Percentiles rank a stretch among this genome's conserved stretches.
phyloP scores from a whole-genome alignment of 2,329 filamentous ascomycete species.

The Penicillium sp. region DNA sequence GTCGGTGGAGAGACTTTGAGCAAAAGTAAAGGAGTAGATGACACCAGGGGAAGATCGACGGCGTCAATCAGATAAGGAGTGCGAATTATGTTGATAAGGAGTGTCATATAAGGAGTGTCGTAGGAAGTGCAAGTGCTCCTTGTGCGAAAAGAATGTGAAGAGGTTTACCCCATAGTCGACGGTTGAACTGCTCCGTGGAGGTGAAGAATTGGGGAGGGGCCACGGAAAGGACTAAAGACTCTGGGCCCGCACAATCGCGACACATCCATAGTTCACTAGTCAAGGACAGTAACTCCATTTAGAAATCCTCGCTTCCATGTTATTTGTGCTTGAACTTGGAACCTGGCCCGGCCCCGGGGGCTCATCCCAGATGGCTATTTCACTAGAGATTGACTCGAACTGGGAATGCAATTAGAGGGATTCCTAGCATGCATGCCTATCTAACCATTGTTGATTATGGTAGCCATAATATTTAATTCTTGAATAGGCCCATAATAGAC shows the following conservation, averaged over 20 bases:
- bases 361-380: not conserved
- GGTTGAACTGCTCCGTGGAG: not conserved
- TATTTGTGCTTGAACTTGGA: not conserved
- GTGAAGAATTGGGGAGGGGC: constrained; percentile 4
- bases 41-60: too few species aligned
- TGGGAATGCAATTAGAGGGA: too few species aligned
- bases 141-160: constrained; percentile 4
- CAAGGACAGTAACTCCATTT: not conserved
- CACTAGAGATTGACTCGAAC: not conserved
- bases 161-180: not conserved
- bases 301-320: not conserved
- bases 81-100: not conserved
- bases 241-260: not conserved
- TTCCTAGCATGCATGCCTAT: too few species aligned
- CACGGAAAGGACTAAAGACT: not conserved
- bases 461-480: too few species aligned
- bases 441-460: too few species aligned
- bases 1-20: not conserved
- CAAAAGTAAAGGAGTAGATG: not conserved
- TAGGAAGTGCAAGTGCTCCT: not conserved
- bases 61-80: not conserved
- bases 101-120: not conserved
- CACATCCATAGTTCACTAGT: constrained; percentile 2
- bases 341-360: not conserved
- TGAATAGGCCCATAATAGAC: too few species aligned